A percentile compares a stretch with the other conserved stretches of the same genome.
Conservation (phyloP, 2,329 filamentous ascomycete species). For the Pseudocercospora crystallina region DNA sequence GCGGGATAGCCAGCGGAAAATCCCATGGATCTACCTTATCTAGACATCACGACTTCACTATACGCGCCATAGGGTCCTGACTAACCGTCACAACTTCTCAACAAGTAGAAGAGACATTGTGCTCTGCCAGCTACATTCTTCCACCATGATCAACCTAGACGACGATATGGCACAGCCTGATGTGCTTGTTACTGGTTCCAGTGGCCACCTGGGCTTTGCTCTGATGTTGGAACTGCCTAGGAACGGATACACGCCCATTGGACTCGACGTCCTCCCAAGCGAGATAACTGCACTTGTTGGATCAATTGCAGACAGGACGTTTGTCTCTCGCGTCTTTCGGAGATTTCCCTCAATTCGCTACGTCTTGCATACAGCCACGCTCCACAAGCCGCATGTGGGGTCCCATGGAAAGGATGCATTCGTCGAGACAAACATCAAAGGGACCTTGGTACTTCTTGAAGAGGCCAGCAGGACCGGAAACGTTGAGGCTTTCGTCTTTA, state of each 20-base stretch:
- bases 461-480: slow-evolving; percentile 8
- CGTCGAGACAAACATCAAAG: slow-evolving; percentile 23
- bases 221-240: slow-evolving; percentile 18
- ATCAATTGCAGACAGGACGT: slow-evolving; percentile 12
- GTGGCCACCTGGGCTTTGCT: slow-evolving; percentile 23
- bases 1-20: no score
- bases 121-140: no score
- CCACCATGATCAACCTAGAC: no score
- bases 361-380: slow-evolving; percentile 21
- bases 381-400: slow-evolving; percentile 24
- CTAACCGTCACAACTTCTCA: no score
- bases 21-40: no score
- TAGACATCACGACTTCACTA: no score
- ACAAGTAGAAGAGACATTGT: no score
- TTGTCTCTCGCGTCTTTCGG: slow-evolving; percentile 9
- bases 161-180: slow-evolving; percentile 10
- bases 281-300: slow-evolving; percentile 11
- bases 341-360: slow-evolving; percentile 13
- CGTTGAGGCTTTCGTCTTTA: slow-evolving; percentile 22
- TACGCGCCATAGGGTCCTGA: no score
- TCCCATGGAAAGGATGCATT: slow-evolving; percentile 20
- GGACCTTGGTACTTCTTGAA: slow-evolving; percentile 23
- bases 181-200: slow-evolving; percentile 20
- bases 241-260: slow-evolving; percentile 15
- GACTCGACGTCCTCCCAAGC: slow-evolving; percentile 20